Base-by-base conservation (phyloP, 2,329 filamentous ascomycete species). In the Albifimbria verrucaria region DNA sequence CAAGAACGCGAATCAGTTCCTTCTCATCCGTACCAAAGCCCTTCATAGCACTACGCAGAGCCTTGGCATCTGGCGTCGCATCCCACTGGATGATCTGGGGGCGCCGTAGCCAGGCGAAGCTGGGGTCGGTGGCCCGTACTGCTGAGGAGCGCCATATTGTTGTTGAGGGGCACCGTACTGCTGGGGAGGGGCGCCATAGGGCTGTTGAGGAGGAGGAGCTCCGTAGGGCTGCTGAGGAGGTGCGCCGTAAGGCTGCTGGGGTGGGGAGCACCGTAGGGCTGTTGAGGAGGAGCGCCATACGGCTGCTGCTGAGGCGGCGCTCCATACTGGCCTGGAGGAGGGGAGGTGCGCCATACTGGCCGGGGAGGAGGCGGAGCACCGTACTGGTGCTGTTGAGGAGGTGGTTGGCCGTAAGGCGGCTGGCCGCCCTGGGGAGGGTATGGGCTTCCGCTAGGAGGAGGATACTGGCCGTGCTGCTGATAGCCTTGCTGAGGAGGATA, bases 1-100 rank as follows among this genome's bases (percentile, higher is more conserved):
- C 75, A 9, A 97, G 75, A 3, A 87, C 75, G 2, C 77, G 75
- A 57, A 96, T 92, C 17, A 97, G 75, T 0, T 81, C 71, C 63
- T 85, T 87, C 69, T 97, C 92, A 63, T 97, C 85, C 0, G 92
- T 97, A 28, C 92, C 93, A 57, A 96, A 90, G 0, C 92, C 92
- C 71, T 96, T 96, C 91, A 97, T 96, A 2, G 93, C 90, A 60
- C 81, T 81, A 50, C 90, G 84, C 21, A 96, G 76, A 4, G 78
- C 82, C 53, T 91, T 82, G 0, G 90, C 88, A 61, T 94, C 86
- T 12, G 77, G 73, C 3, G 75, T 78, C 47, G 84, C 87, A 58
- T 96, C 86, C 77, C 80, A 87, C 25, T 82, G 78, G 43, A 90
- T 88, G 45, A 82, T 76, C 63, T 89, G 88, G 12, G 82, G 0